Percentiles rank a stretch among this genome's conserved stretches.
These are phyloP conservation scores for Syzygium malaccense DNA, from an alignment of 441 rosid genomes.

Conservation along the genomic window DNA sequence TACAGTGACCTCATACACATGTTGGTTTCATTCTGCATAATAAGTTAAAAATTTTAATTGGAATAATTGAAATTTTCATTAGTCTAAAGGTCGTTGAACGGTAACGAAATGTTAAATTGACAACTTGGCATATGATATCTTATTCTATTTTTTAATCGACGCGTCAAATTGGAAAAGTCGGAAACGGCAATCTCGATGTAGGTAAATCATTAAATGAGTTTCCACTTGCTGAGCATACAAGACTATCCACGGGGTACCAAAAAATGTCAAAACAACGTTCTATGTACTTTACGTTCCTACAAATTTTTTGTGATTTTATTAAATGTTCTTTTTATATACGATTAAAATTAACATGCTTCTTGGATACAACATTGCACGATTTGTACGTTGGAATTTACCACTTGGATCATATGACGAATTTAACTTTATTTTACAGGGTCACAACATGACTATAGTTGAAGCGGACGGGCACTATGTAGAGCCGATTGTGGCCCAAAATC, in stretches of 20 bases:
- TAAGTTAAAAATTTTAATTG: not conserved
- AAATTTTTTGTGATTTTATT: not conserved
- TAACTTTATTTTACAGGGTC: conserved; percentile 32
- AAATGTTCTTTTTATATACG: not conserved
- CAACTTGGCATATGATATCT: not conserved
- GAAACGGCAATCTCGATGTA: not conserved
- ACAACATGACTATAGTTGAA: conserved; percentile 68
- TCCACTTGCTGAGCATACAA: not conserved
- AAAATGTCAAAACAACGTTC: not conserved
- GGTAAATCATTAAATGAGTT: not conserved
- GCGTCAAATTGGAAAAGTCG: not conserved
- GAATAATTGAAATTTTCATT: not conserved
- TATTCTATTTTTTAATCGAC: not conserved
- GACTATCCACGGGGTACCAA: not conserved
- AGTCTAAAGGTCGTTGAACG: not conserved
- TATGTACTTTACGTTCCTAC: not conserved
- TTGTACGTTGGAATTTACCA: not conserved
- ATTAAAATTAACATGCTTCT: not conserved
- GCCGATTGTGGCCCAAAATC: conserved; percentile 51
- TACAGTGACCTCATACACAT: not conserved
- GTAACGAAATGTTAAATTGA: not conserved
- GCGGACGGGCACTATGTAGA: conserved; percentile 68
- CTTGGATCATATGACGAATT: not conserved
- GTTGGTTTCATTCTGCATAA: not conserved
- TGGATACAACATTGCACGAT: not conserved